phyloP scores from a whole-genome alignment of 208 protist species.

The Crithidia fasciculata region DNA sequence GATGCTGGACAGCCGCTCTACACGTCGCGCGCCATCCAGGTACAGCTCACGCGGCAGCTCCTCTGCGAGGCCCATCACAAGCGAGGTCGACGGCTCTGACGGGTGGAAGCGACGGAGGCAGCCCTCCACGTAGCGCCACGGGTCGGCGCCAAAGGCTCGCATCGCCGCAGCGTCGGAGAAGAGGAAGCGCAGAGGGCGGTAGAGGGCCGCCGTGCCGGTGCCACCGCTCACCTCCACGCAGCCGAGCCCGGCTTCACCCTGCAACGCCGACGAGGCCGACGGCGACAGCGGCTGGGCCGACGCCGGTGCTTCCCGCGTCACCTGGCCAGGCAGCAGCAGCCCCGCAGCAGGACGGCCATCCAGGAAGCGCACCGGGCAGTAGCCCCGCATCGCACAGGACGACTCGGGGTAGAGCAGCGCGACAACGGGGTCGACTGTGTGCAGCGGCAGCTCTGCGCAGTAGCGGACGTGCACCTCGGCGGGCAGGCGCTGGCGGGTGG shows the following conservation, averaged over 20 bases:
- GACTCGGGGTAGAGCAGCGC: conserved; percentile 59
- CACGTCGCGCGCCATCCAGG: conserved; percentile 65
- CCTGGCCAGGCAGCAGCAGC: conserved; percentile 50
- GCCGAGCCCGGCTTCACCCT: conserved; percentile 20
- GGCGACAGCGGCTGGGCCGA: background rate
- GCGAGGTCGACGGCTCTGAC: conserved; percentile 42
- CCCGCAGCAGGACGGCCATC: conserved; percentile 15
- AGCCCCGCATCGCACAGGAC: conserved; percentile 60
- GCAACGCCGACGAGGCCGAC: background rate
- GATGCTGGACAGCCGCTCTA: conserved; percentile 23
- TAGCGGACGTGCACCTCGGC: conserved; percentile 45
- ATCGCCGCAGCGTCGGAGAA: conserved; percentile 52
- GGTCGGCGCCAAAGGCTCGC: conserved; percentile 52
- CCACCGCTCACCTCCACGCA: conserved; percentile 63
- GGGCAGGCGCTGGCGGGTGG: conserved; percentile 19
- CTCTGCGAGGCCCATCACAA: conserved; percentile 64
- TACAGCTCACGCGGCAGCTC: conserved; percentile 82
- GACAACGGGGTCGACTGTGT: conserved; percentile 43
- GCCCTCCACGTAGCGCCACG: conserved; percentile 52
- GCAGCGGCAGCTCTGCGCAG: conserved; percentile 36
- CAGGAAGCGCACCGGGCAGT: conserved; percentile 63
- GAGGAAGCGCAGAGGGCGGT: conserved; percentile 46
- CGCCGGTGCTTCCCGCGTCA: background rate
- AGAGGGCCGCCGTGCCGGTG: conserved; percentile 22
- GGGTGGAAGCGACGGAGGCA: conserved; percentile 43